Evolutionary conservation across 306 rosid species (phyloP), one percentile per base, ranked within the genome.

Genomic region (Gastrolobium villosum): DNA sequence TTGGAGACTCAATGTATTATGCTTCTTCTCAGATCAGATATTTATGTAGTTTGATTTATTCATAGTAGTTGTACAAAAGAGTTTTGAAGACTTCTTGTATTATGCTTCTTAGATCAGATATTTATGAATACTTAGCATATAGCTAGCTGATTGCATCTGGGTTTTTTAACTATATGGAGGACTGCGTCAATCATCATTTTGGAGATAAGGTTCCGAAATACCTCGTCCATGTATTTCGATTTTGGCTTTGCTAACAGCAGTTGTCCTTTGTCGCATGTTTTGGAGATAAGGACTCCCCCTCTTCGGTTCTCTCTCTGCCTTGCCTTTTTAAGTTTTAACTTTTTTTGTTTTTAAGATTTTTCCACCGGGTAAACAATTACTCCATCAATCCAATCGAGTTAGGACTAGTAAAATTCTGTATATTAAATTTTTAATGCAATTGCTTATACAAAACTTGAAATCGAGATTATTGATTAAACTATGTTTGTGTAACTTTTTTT

Each of bases 191-290:
- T 59, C 50, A 64, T 56, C 10, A 40, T 14, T 63, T 44, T 57
- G 10, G 32, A 63, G 86, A 82, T 77, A 77, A 82, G 79, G 70
- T 82, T 71, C 9, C 13, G 1, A 71, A 82, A 63, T 32, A 44
- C 9, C n/a, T 82, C 49, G 9, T 59, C 85, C 85, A 76, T 60
- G 49, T 63, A 70, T 76, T 70, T 62, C 1, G 63, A 43, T 77
- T 76, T 82, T 49, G 75, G 69, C 57, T 45, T 37, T 82, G 56
- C 20, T 43, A 43, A 70, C 13, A 70, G 86, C 30, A 70, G 45
- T 2, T 64, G 64, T 44, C 70, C 31, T 60, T 39, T 68, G 72
- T 61, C 72, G 37, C 15, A 69, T n/a, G 71, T 54, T 43, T 82
- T 28, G 49, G 65, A n/a, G 86, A 82, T 53, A 76, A 82, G 86